Conservation (phyloP, 352 stramenopile genomes). For the Pythium myriotylum region DNA sequence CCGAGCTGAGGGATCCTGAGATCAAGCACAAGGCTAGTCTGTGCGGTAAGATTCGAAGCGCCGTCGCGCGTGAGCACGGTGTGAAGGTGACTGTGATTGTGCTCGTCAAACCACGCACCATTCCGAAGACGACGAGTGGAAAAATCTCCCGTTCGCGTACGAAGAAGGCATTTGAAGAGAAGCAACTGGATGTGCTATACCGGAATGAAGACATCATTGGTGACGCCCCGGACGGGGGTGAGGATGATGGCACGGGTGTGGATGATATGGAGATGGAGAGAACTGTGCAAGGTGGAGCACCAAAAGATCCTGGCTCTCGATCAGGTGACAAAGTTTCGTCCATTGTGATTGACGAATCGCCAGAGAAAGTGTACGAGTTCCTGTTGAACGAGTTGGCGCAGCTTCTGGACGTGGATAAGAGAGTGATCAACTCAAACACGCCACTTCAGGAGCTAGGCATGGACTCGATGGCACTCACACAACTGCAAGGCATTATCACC, state of each 20-base stretch:
- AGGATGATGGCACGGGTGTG: constrained; percentile 29
- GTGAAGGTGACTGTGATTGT: constrained; percentile 90
- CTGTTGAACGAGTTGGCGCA: constrained; percentile 62
- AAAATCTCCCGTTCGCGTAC: constrained; percentile 97
- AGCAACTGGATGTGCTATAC: constrained; percentile 69
- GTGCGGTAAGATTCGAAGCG: constrained; percentile 66
- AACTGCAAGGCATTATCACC: constrained; percentile 94
- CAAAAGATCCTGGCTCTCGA: constrained; percentile 27
- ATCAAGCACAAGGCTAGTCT: constrained; percentile 78
- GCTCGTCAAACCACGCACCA: constrained; percentile 90
- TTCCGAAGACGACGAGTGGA: constrained; percentile 98
- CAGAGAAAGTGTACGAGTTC: constrained; percentile 58
- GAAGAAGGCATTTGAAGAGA: constrained; percentile 63
- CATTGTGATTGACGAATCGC: constrained; percentile 54
- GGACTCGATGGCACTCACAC: constrained; percentile 94
- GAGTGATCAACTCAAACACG: constrained; percentile 49
- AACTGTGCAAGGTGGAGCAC: constrained; percentile 5
- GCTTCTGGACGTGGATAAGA: constrained; percentile 53
- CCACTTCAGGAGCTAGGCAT: constrained; percentile 85
- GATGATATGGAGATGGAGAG: constrained; percentile 37
- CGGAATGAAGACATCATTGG: constrained; percentile 82
- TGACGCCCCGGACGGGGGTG: constrained; percentile 40
- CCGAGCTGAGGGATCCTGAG: constrained; percentile 68
- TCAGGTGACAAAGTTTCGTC: constrained; percentile 39
- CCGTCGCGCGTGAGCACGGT: constrained; percentile 81